Percentiles rank a stretch among this genome's conserved stretches.
These are phyloP conservation scores for Phytopythium litorale DNA, from an alignment of 352 stramenopile species.

Conservation along the genomic window DNA sequence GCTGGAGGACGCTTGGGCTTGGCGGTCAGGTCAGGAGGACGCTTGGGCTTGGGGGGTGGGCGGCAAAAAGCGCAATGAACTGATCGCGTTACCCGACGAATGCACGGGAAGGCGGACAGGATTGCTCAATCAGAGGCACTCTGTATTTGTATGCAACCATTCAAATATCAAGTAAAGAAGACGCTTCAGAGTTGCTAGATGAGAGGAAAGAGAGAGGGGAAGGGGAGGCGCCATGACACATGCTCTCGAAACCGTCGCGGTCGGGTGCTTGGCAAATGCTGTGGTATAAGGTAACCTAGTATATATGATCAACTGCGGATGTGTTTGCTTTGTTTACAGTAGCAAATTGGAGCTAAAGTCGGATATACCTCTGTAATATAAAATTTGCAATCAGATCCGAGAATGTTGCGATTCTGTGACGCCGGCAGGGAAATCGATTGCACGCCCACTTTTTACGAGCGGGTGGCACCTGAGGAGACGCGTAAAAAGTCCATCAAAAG, in stretches of 20 bases:
- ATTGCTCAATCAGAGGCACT: constrained; percentile 10
- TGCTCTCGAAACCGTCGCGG: not conserved
- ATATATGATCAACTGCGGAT: too few species aligned
- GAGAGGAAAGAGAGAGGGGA: not conserved
- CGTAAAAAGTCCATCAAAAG: not conserved
- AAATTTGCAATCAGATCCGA: not conserved
- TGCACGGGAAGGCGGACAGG: not conserved
- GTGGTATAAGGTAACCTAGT: not conserved
- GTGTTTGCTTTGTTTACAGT: too few species aligned
- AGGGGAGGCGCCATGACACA: not conserved
- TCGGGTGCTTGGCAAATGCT: not conserved
- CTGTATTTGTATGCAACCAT: constrained; percentile 9
- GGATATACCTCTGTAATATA: not conserved
- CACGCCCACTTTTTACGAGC: not conserved
- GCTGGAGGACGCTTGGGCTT: constrained; percentile 6
- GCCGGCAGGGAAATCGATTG: not conserved
- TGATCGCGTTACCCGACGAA: constrained; percentile 68
- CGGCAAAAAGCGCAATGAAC: constrained; percentile 57
- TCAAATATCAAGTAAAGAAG: not conserved
- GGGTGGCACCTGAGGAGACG: not conserved
- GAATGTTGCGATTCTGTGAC: not conserved
- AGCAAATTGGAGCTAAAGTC: not conserved
- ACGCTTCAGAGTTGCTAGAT: not conserved
- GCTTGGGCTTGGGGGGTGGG: constrained; percentile 19
- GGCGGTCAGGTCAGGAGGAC: constrained; percentile 8